Evolutionary conservation across 495 filamentous ascomycete species (phyloP).

Genomic region (Aspergillus bertholletiae): DNA sequence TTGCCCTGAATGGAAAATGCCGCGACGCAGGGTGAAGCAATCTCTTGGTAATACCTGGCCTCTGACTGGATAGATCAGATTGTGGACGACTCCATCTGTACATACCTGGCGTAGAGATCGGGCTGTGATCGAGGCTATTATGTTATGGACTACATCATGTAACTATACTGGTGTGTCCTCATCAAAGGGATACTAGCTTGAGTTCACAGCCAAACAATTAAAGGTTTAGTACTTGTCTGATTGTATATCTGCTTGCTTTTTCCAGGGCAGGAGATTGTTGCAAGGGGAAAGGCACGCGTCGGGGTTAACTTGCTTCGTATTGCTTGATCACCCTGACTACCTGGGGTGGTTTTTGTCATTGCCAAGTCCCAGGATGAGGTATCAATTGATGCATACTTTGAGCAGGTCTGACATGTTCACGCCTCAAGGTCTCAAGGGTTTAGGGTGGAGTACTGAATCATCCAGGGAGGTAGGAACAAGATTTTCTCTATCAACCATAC

Average conservation of each 20-base stretch:
- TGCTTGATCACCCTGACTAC: not conserved
- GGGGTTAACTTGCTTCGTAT: not conserved
- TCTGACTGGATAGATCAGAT: not conserved
- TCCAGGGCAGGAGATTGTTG: not conserved
- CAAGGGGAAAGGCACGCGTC: too few species aligned
- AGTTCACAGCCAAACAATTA: not conserved
- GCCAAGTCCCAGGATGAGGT: not conserved
- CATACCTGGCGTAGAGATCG: too few species aligned
- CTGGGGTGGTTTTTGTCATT: not conserved
- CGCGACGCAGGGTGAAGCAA: not conserved
- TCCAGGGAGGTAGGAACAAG: too few species aligned
- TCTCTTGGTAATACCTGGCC: not conserved
- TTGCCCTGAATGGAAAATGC: not conserved
- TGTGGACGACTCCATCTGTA: too few species aligned
- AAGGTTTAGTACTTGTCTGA: not conserved
- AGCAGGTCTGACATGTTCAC: not conserved
- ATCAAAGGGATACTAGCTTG: not conserved
- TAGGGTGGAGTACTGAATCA: too few species aligned
- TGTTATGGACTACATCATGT: too few species aligned
- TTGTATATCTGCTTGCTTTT: not conserved
- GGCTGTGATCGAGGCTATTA: too few species aligned
- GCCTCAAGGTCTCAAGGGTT: not conserved
- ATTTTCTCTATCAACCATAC: too few species aligned
- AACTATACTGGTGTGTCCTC: not conserved
- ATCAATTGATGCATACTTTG: not conserved